A percentile compares a stretch with the other conserved stretches of the same genome.
These are phyloP conservation scores for Candida corydali DNA, from an alignment of 805 yeast genomes.

Conservation along the genomic window DNA sequence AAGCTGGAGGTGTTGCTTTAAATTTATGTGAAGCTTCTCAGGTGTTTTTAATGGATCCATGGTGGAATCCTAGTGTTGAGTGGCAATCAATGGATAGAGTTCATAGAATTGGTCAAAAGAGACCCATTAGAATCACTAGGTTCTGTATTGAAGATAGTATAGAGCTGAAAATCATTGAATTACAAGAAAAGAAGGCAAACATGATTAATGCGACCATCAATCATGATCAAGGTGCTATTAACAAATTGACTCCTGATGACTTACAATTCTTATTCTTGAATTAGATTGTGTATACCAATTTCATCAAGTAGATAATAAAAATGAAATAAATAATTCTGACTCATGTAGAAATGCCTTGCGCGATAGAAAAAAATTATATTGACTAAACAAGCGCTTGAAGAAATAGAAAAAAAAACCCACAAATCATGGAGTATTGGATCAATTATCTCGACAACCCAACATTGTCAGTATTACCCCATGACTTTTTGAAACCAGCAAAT, in stretches of 20 bases:
- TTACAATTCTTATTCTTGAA: constrained; percentile 91
- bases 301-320: no score
- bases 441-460: constrained; percentile 72
- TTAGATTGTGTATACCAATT: constrained; percentile 22
- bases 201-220: constrained; percentile 98
- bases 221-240: constrained; percentile 87
- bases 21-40: constrained; percentile 96
- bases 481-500: constrained; percentile 72
- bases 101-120: constrained; percentile 91
- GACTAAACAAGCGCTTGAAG: constrained; percentile 1
- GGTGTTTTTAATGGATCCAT: constrained; percentile 92
- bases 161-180: constrained; percentile 90
- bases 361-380: neutral
- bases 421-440: constrained; percentile 47
- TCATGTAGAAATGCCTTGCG: constrained; percentile 2
- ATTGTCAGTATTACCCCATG: constrained; percentile 82
- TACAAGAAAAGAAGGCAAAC: constrained; percentile 95
- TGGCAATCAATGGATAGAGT: constrained; percentile 99
- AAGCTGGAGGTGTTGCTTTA: constrained; percentile 98
- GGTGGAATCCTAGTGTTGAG: constrained; percentile 99
- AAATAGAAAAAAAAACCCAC: neutral
- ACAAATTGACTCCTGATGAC: constrained; percentile 85
- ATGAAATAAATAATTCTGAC: neutral
- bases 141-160: constrained; percentile 95
- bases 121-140: constrained; percentile 91